phyloP scores from a whole-genome alignment of 306 rosid genomes.

The Vigna trinervia region DNA sequence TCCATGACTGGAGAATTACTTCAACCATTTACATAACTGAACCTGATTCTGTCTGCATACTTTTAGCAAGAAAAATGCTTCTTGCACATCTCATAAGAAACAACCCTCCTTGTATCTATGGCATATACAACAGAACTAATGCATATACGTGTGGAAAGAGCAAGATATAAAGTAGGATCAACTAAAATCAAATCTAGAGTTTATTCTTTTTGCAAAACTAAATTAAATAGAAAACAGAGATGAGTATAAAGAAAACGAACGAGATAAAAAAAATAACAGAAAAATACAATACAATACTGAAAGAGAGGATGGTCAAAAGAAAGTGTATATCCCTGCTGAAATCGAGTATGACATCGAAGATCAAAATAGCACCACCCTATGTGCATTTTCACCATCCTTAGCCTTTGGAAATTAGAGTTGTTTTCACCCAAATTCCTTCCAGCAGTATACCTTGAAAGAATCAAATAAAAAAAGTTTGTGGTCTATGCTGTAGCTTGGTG shows the following conservation, averaged over 20 bases:
- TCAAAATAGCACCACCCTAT: background rate
- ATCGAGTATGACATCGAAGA: background rate
- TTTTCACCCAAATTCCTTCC: background rate
- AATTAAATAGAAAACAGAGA: background rate
- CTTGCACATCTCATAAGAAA: background rate
- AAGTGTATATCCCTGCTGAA: background rate
- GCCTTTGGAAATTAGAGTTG: background rate
- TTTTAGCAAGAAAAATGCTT: background rate
- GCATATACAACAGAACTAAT: constrained; percentile 1
- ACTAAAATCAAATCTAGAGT: background rate
- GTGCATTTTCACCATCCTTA: background rate
- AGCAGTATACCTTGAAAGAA: constrained; percentile 15
- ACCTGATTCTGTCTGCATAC: background rate
- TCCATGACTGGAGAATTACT: background rate
- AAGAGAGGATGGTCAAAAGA: background rate
- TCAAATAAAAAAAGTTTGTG: background rate
- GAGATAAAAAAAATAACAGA: background rate
- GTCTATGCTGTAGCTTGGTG: background rate
- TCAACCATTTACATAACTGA: background rate
- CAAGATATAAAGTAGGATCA: background rate
- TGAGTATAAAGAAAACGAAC: background rate
- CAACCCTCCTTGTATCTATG: background rate
- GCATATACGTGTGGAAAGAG: background rate
- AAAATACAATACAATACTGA: background rate
- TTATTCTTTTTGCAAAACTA: background rate